Percentiles rank a stretch among this genome's conserved stretches.
Evolutionary conservation across 2,329 filamentous ascomycete genomes (phyloP).

Genomic region (Stromatinia cepivora): DNA sequence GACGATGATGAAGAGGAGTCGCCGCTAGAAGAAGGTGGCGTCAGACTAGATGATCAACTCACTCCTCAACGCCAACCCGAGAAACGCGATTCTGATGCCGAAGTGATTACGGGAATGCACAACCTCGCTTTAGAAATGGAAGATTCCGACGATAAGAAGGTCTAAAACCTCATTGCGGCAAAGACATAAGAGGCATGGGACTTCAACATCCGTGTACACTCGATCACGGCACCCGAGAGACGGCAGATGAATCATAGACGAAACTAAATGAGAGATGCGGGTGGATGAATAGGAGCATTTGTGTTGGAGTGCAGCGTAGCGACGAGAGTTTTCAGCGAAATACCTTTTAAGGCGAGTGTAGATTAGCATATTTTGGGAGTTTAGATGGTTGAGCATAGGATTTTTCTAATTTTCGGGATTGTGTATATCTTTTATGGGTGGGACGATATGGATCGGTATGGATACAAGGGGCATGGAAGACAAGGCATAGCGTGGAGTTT

Average conservation of each 20-base stretch:
- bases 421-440: background rate
- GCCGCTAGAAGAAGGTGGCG: background rate
- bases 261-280: background rate
- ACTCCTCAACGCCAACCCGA: slow-evolving; percentile 22
- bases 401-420: background rate
- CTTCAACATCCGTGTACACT: slow-evolving; percentile 8
- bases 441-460: slow-evolving; percentile 2
- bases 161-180: slow-evolving; percentile 20
- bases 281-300: background rate
- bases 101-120: slow-evolving; percentile 61
- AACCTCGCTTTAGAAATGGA: slow-evolving; percentile 51
- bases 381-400: slow-evolving; percentile 17
- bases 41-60: background rate
- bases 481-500: slow-evolving; percentile 12
- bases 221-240: background rate
- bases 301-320: background rate
- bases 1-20: slow-evolving; percentile 23
- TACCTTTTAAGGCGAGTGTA: slow-evolving; percentile 8
- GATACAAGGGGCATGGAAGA: slow-evolving; percentile 4
- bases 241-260: background rate
- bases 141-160: slow-evolving; percentile 31
- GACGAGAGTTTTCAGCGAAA: slow-evolving; percentile 5
- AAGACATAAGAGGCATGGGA: background rate
- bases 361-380: slow-evolving; percentile 24
- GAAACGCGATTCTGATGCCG: slow-evolving; percentile 53